Evolutionary conservation across 495 filamentous ascomycete species (phyloP).

Genomic region (Hypoxylon rickii): DNA sequence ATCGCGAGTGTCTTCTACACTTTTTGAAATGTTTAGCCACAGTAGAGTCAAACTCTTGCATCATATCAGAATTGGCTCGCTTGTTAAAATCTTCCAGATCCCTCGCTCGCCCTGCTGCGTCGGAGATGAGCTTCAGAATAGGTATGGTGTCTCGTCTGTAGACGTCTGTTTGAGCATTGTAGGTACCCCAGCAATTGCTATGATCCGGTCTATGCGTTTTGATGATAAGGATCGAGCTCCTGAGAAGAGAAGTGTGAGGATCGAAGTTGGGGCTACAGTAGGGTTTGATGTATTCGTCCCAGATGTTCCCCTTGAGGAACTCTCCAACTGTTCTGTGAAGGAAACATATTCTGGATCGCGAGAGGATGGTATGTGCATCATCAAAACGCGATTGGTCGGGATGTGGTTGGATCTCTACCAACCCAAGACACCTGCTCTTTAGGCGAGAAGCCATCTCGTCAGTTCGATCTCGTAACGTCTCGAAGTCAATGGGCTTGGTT

Average conservation of each 20-base stretch:
- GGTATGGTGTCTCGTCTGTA: no score
- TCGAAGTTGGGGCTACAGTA: not conserved
- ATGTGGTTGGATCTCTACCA: not conserved
- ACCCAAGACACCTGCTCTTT: constrained; percentile 1
- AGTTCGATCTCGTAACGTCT: not conserved
- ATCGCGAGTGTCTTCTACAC: not conserved
- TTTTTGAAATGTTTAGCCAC: not conserved
- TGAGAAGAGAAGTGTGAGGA: not conserved
- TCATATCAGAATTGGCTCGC: not conserved
- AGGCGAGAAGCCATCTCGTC: not conserved
- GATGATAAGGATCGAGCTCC: not conserved
- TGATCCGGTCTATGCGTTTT: not conserved
- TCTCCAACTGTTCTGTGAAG: not conserved
- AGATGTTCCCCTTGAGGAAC: not conserved
- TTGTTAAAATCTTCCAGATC: not conserved
- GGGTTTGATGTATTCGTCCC: not conserved
- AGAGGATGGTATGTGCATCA: not conserved
- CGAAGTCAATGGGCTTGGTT: not conserved
- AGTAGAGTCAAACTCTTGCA: not conserved
- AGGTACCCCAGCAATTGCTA: not conserved
- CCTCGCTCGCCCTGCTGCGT: not conserved
- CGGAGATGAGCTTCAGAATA: not conserved
- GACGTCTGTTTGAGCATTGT: no score
- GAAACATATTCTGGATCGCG: not conserved
- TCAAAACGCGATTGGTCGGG: no score